Evolutionary conservation across 805 yeast species (phyloP), one percentile per base, ranked within the genome.

Genomic region (Wickerhamomyces chaumierensis): DNA sequence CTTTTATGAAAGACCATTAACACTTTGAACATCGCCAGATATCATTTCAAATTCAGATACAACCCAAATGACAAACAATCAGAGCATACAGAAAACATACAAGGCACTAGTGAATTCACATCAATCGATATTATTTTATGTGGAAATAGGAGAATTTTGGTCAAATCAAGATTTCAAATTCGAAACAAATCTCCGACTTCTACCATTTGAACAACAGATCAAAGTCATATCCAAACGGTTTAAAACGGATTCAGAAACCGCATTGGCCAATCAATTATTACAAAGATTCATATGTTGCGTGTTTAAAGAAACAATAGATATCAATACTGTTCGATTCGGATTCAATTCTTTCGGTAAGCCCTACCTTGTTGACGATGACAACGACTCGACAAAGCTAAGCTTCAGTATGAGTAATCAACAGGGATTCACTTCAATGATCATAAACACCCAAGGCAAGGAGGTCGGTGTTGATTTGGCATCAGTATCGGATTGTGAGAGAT

Each of bases 341-440:
- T 51, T 47, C 27, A 68, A 65, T 29, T 40, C 52, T 27, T 68
- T 49, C 47, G 90, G 92, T 1, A 82, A 81, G 47, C 88, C 92
- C 0, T 43, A 27, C 4, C 35, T 74, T 14, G 38, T 40, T 2
- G 54, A 48, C 18, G 42, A 7, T 14, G 12, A 8, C 29, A 7
- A 8, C 29, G 29, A 25, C 4, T 4, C 23, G 9, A 21, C 59
- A 5, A 35, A 41, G 3, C 45, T 68, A 28, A 55, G 64, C 25
- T 82, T 74, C 60, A 81, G 76, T 51, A 58, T 76, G 48, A 71
- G 83, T 5, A 75, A 76, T 46, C 81, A 84, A 28, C 65, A 68
- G 28, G 66, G 66, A 6, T 44, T 67, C 6, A 62, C 76, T 2
- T 58, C 73, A 16, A 53, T 81, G 44, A 71, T 60, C 3, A 53